Conservation (phyloP, 441 rosid genomes). For the Rhodomyrtus psidioides region DNA sequence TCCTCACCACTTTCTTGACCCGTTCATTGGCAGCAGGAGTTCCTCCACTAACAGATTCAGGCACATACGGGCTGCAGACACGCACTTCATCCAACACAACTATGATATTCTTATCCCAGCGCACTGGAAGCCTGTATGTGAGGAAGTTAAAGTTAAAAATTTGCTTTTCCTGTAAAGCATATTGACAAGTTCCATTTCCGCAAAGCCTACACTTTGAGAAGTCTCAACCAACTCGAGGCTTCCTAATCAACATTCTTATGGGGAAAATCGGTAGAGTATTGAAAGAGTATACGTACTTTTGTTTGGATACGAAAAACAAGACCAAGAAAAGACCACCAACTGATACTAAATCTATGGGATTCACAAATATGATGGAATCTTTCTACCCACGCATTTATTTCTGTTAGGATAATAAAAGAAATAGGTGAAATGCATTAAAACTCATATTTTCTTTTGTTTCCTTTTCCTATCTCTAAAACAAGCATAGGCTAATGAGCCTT, state of each 20-base stretch:
- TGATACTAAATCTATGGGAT: background rate
- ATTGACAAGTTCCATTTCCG: background rate
- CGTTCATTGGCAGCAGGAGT: conserved; percentile 85
- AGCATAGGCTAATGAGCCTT: background rate
- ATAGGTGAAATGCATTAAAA: background rate
- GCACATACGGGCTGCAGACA: conserved; percentile 75
- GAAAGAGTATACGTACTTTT: background rate
- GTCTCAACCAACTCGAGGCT: background rate
- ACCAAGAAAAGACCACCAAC: background rate
- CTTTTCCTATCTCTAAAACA: background rate
- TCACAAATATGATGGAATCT: background rate
- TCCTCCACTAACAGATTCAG: conserved; percentile 83
- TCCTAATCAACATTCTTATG: background rate
- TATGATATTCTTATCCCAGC: conserved; percentile 85
- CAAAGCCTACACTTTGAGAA: background rate
- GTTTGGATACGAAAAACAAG: background rate
- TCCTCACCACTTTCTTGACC: conserved; percentile 94
- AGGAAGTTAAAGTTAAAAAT: background rate
- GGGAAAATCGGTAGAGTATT: background rate
- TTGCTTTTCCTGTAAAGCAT: background rate
- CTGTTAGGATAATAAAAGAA: background rate
- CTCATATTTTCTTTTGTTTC: background rate
- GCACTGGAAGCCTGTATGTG: conserved; percentile 77
- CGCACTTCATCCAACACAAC: conserved; percentile 89
- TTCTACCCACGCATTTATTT: background rate